Base-by-base conservation (phyloP, 1,139 yeast genomes). In the Wickerhamomyces sp. region DNA sequence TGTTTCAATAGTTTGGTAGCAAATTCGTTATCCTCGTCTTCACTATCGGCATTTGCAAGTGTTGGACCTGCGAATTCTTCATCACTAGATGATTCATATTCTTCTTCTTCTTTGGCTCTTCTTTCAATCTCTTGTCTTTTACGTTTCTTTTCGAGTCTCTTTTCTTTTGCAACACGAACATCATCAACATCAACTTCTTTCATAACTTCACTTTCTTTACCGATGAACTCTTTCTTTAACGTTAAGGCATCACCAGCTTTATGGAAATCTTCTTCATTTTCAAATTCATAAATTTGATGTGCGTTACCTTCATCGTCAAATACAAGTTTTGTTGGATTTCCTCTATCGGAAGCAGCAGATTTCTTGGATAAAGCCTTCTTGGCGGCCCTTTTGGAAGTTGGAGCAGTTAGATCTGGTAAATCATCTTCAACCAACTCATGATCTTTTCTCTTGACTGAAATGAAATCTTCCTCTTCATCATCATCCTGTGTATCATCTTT, bases 261-360 rank as follows among this genome's bases (percentile, higher is more conserved):
- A 52, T 67, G 76, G 76, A 94, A 93, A 50, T 86, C 95, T 40
- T 83, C 95, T 64, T 90, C 97, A 54, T 84, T 89, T 62, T 89
- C 93, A 50, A 93, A 73, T 66, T 93, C 98, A 61, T 93, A 93
- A 13, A 91, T 72, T 13, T 95, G 87, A 66, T 91, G 98, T 0
- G 98, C 83, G 9, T 74, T 73, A 37, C 99, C 99, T 3, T 93
- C 97, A 53, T 93, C 99, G 61, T 93, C 99, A 63, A 93, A 93
- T 46, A 78, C 75, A 56, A 93, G 67, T 64, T 89, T 93, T 32
- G 88, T 79, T 15, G 96, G 84, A 50, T 79, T 78, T 9, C 90
- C 86, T 50, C 77, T 78, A 26, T 75, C 67, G 33, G 79, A 66
- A n/a, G 81, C 61, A n/a, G 87, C 76, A 13, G 82, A 80, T 63